Base-by-base conservation (phyloP, 768 basidiomycete genomes). In the Ramaria rubella region DNA sequence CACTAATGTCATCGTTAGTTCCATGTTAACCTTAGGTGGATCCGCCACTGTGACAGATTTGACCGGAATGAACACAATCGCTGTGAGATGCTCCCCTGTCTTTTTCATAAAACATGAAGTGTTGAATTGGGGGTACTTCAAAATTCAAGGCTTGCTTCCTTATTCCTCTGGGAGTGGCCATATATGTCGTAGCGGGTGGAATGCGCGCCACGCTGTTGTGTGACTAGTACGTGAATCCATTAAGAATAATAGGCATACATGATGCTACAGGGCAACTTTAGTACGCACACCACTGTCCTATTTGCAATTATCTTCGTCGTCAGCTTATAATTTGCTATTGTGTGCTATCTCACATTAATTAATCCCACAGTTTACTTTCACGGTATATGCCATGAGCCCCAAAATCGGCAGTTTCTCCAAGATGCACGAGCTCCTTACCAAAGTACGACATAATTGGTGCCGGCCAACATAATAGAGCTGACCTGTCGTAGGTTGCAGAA, bases 1-100 rank as follows among this genome's bases (percentile, higher is more conserved):
- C 2, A 94, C 94, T 31, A 94, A 94, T 68, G 76, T 95, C 55
- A 89, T 94, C 64, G 92, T 94, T n/a, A 90, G 87, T 49, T 88
- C 85, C 11, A 90, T 87, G 86, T 74, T 86, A 26, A 82, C 86
- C 59, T 78, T 89, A 9, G 89, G 88, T 5, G 86, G 87, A 3
- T 86, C 88, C 0, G 94, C 94, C 0, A 94, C 94, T 1, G 93
- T 97, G 43, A 85, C 84, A 0, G 82, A 82, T 61, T 68, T 97
- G 59, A 94, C 94, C 0, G 94, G 92, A 0, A 95, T 95, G 87
- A 81, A 74, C 66, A 95, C 90, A 15, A 79, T 90, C 59, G 92
- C 90, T 36, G 82, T 82, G 61, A 58, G n/a, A n/a, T n/a, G n/a
- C n/a, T n/a, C n/a, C n/a, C n/a, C n/a, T n/a, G 78, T 65, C 17